Evolutionary conservation across 129 eudicot genomes (phyloP), one percentile per base, ranked within the genome.

Genomic region (Heracleum sosnowskyi): DNA sequence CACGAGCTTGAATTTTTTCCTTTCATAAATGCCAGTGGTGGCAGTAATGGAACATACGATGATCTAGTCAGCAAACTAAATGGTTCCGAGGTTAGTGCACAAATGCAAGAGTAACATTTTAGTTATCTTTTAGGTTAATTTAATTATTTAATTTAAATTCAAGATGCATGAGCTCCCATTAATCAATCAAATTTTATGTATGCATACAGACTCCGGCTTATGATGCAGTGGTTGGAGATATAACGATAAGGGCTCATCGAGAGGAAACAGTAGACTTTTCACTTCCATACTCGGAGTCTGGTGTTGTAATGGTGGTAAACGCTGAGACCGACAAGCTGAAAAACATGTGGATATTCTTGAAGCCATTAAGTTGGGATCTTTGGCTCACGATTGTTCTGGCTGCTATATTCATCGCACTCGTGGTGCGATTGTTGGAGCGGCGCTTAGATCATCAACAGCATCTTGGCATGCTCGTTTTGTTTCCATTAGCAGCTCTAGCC

Each of bases 201-300:
- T 29, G 51, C 46, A 24, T 3, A n/a, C 28, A 46, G 7, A 75
- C 35, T 9, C 42, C 24, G 75, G 31, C 18, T 3, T 77, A n/a
- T 78, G 91, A 87, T 36, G 80, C 84, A 69, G 83, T 79, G 26
- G 81, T 82, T 40, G 88, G 88, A 31, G 91, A 87, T 71, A 71
- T 79, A 10, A 82, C 86, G 11, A 85, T 84, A 53, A 81, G 79
- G 78, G 85, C 88, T n/a, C 33, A 78, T 33, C 55, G 88, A 18
- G 76, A 83, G 40, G 9, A 4, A 1, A 16, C 1, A 57, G 83
- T 76, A 11, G 91, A 87, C 13, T 87, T 87, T 55, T 29, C 88
- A 11, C 80, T 82, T 8, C 91, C 86, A n/a, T 85, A 85, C 66
- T 73, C 88, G 24, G 91, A 82, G 64, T 79, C 88, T 42, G 87